phyloP scores from a whole-genome alignment of 768 basidiomycete genomes.

The Cantharellus cinnabarinus region DNA sequence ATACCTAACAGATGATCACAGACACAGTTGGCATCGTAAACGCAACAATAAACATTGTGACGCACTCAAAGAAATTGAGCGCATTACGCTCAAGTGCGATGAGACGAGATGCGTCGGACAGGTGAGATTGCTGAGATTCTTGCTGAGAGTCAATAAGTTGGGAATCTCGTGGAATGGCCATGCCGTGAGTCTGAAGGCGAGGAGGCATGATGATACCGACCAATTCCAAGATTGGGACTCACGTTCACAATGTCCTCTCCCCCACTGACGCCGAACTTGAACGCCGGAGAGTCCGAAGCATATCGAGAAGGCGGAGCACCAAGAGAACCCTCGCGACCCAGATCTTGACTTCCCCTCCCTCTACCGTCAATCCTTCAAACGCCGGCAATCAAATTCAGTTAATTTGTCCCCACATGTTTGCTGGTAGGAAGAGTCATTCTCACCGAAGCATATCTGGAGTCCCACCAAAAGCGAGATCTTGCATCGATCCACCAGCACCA shows the following conservation, averaged over 20 bases:
- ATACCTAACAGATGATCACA: constrained; percentile 27
- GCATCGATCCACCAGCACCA: background rate
- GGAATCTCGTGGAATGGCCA: background rate
- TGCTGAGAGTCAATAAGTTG: background rate
- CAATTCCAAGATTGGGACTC: too few relatives aligned
- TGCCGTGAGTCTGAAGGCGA: too few relatives aligned
- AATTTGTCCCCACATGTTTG: too few relatives aligned
- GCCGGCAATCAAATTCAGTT: background rate
- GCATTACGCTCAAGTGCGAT: constrained; percentile 54
- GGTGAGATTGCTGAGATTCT: background rate
- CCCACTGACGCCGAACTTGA: background rate
- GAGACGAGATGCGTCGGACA: constrained; percentile 9
- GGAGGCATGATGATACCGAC: too few relatives aligned
- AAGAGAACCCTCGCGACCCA: background rate
- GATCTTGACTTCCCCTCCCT: background rate
- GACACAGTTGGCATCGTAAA: background rate
- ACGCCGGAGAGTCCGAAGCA: background rate
- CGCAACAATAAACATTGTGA: constrained; percentile 1
- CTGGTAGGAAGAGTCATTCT: too few relatives aligned
- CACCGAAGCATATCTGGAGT: background rate
- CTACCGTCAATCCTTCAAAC: background rate
- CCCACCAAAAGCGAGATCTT: background rate
- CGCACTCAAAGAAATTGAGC: constrained; percentile 61
- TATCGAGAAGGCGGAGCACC: background rate
- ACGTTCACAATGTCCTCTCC: too few relatives aligned